Percentiles rank a stretch among this genome's conserved stretches.
Conservation (phyloP, 805 yeast species). For the Saturnispora halmiae region DNA sequence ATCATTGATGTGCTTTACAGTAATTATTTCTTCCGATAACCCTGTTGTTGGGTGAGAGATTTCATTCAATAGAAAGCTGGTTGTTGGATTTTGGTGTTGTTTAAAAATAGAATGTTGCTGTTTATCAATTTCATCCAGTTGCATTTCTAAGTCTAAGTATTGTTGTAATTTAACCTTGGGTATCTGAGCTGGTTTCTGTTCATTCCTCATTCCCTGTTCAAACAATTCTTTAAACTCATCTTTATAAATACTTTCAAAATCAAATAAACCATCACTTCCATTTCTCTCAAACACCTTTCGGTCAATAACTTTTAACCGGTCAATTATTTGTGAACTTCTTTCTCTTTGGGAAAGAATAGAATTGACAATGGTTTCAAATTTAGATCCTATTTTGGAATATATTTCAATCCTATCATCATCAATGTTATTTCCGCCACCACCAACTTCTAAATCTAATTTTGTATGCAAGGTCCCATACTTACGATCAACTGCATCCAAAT, state of each 20-base stretch:
- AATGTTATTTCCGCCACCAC: no score
- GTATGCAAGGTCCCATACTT: constrained; percentile 10
- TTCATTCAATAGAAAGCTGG: background rate
- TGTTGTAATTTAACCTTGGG: constrained; percentile 21
- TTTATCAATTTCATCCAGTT: constrained; percentile 21
- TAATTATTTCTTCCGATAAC: constrained; percentile 1
- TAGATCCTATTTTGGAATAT: constrained; percentile 7
- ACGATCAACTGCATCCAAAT: constrained; percentile 16
- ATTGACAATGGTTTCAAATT: constrained; percentile 6
- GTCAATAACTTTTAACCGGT: constrained; percentile 30
- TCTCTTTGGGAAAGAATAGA: constrained; percentile 13
- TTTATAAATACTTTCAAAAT: constrained; percentile 31
- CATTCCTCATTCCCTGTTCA: constrained; percentile 22
- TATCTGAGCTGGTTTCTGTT: constrained; percentile 8
- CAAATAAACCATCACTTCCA: constrained; percentile 19
- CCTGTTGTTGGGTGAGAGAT: background rate
- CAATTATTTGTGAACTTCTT: constrained; percentile 21
- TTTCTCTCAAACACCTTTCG: constrained; percentile 22
- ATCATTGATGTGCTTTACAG: background rate
- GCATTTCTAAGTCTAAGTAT: constrained; percentile 21
- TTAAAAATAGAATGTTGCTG: background rate
- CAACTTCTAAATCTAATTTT: background rate
- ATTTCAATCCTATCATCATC: constrained; percentile 1
- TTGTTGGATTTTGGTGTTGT: constrained; percentile 6
- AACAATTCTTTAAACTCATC: constrained; percentile 37